Conservation (phyloP, 257 asterid species). For the Mentha longifolia region DNA sequence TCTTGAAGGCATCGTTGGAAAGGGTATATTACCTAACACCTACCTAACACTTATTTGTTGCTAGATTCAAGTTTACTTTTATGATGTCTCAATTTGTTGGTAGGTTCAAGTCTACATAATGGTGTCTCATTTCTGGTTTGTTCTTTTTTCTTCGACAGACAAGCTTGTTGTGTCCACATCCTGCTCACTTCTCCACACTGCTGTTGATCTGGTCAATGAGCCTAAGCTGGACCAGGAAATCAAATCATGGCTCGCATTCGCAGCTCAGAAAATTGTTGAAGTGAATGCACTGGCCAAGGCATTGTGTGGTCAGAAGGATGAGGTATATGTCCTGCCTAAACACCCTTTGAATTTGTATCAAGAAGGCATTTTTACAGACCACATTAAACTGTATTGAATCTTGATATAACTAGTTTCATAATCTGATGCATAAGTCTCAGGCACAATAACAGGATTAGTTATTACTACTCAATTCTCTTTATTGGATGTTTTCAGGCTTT, state of each 20-base stretch:
- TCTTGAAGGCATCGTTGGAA: conserved; percentile 48
- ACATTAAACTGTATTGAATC: background rate
- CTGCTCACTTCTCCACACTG: conserved; percentile 91
- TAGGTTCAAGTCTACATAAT: conserved; percentile 5
- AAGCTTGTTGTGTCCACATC: conserved; percentile 97
- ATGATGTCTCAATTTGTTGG: conserved; percentile 5
- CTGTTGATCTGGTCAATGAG: conserved; percentile 54
- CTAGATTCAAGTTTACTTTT: conserved; percentile 8
- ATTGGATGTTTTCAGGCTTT: conserved; percentile 53
- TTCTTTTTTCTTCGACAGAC: conserved; percentile 47
- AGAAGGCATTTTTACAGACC: background rate
- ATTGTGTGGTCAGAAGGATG: conserved; percentile 77
- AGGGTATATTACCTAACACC: conserved; percentile 27
- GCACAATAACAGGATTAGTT: background rate
- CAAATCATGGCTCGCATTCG: conserved; percentile 31
- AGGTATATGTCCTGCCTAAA: conserved; percentile 47
- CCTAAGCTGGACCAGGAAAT: conserved; percentile 28
- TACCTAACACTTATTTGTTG: background rate
- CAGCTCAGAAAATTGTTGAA: conserved; percentile 31
- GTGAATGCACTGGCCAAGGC: conserved; percentile 72
- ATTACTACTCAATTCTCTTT: background rate
- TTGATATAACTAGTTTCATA: background rate
- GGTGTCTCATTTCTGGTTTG: background rate
- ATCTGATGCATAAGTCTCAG: background rate
- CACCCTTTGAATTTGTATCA: conserved; percentile 7